Base-by-base conservation (phyloP, 2,329 filamentous ascomycete genomes). In the Diaporthe ilicicola region DNA sequence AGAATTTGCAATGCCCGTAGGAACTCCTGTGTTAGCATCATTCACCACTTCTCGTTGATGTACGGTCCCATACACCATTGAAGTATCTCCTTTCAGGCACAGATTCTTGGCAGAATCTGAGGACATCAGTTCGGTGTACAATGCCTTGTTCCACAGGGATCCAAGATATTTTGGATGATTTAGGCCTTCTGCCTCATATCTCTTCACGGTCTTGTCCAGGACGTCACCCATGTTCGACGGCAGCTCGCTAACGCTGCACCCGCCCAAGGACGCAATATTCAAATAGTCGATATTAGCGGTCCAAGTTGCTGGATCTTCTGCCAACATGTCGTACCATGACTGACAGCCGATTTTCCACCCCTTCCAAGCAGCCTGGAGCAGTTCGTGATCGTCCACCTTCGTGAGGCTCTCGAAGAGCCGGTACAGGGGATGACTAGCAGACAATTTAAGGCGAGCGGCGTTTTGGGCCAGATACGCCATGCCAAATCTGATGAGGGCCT, bases 351-450 rank as follows among this genome's bases (percentile, higher is more conserved):
- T 22, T 34, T 54, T 66, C 62, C 62, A 42, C 4, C 7, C n/a
- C 48, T 44, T 53, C 56, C 56, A 62, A 4, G 48, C 48, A 15
- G 48, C 34, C 34, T 66, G 29, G 22, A 53, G 62, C 48, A 66
- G 15, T 53, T 62, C 42, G 10, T 46, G 42, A 6, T 62, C 54
- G 17, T 62, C 29, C 9, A 66, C 62, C 22, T 9, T 42, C 4
- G 37, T 22, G n/a, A 66, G 62, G 24, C 48, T 39, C 4, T 32
- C 62, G 27, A 39, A 29, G 17, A 54, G 48, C 2, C 50, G 50
- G 22, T 32, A 32, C 62, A 66, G 24, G 48, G 46, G 50, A 22
- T 53, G 24, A 1, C 17, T 2, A 13, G 19, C 9, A 39, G 44
- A 44, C n/a, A 44, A 54, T 48, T 54, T 32, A 15, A 42, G 32